phyloP scores from a whole-genome alignment of 768 basidiomycete genomes.

The Grammothele lineata region DNA sequence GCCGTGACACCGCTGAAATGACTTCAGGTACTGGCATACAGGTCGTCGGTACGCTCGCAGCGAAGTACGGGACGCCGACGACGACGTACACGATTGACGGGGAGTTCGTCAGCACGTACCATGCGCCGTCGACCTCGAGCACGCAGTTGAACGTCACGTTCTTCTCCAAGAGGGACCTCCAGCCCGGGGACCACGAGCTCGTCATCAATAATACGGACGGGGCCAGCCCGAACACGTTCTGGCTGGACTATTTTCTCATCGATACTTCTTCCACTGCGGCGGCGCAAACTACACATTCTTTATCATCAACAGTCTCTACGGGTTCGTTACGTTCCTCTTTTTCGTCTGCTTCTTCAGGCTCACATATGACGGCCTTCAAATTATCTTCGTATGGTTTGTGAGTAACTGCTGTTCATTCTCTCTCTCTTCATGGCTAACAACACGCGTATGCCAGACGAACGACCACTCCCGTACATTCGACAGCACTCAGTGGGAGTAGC shows the following conservation, averaged over 20 bases:
- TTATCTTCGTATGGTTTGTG: background rate
- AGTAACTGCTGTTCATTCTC: background rate
- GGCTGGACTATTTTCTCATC: slow-evolving; percentile 12
- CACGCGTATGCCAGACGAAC: too few species aligned
- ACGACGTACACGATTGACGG: slow-evolving; percentile 7
- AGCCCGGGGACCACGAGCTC: slow-evolving; percentile 1
- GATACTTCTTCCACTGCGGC: background rate
- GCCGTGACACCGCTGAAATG: too few species aligned
- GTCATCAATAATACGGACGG: slow-evolving; percentile 6
- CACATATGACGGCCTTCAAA: background rate
- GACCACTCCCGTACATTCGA: too few species aligned
- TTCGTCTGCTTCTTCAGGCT: background rate
- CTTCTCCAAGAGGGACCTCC: slow-evolving; percentile 1
- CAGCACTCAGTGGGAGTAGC: background rate
- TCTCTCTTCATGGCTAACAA: too few species aligned
- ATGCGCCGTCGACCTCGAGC: background rate
- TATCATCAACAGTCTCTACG: background rate
- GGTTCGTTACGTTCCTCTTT: background rate
- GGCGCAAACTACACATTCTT: background rate
- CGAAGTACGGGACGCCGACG: background rate
- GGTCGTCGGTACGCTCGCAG: slow-evolving; percentile 6
- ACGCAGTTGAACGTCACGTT: slow-evolving; percentile 8
- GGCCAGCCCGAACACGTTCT: slow-evolving; percentile 3
- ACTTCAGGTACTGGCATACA: slow-evolving; percentile 5
- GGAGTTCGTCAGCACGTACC: background rate